Conservation (phyloP, 805 yeast species). For the Starmerella sp. region DNA sequence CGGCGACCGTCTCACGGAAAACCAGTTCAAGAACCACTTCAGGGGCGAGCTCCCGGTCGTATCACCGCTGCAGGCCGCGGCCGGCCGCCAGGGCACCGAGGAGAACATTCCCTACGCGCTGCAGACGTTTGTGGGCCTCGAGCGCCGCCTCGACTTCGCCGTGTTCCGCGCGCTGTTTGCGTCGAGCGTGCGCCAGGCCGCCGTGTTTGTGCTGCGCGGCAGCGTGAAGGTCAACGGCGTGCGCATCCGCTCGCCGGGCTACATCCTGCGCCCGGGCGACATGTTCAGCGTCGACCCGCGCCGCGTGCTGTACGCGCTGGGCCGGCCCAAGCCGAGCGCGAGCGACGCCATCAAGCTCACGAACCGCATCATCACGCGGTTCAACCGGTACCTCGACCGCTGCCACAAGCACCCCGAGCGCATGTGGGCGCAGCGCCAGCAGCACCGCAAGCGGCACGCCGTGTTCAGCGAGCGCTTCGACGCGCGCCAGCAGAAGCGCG, state of each 20-base stretch:
- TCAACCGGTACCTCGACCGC: conserved; percentile 60
- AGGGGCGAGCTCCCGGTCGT: conserved; percentile 64
- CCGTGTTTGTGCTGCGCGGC: conserved; percentile 73
- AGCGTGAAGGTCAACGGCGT: conserved; percentile 80
- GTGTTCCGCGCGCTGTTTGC: conserved; percentile 89
- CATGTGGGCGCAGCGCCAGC: conserved; percentile 36
- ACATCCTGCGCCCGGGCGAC: conserved; percentile 71
- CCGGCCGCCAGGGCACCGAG: conserved; percentile 15
- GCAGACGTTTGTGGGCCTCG: conserved; percentile 82
- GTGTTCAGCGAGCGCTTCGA: conserved; percentile 18
- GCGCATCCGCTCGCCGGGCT: conserved; percentile 66
- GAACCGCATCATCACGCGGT: conserved; percentile 55
- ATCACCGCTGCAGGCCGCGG: conserved; percentile 63
- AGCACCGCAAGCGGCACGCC: conserved; percentile 21
- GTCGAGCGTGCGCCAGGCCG: conserved; percentile 83
- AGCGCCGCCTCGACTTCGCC: conserved; percentile 81
- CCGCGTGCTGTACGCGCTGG: conserved; percentile 73
- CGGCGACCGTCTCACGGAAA: conserved; percentile 85
- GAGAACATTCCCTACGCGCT: conserved; percentile 63
- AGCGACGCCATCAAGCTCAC: conserved; percentile 59
- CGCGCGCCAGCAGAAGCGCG: conserved; percentile 14
- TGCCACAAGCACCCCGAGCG: conserved; percentile 48
- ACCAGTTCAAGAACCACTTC: conserved; percentile 65
- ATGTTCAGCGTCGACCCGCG: conserved; percentile 76
- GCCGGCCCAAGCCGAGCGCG: conserved; percentile 69